Evolutionary conservation across 768 basidiomycete genomes (phyloP).

Genomic region (Leccinum sublutescens): DNA sequence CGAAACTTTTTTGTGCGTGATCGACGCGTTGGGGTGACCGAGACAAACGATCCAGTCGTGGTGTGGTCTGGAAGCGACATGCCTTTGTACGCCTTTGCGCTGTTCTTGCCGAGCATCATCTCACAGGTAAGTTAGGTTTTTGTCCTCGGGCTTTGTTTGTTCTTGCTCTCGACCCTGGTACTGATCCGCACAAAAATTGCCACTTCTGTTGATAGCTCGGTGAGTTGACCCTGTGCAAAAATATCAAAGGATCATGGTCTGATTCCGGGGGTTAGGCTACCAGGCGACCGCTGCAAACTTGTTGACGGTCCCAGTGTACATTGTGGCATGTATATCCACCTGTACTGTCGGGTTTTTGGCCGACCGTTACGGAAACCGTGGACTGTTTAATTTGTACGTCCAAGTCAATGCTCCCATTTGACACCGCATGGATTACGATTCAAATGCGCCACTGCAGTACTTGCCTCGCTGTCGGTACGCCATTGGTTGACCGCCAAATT

Average conservation of each 20-base stretch:
- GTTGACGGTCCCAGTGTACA: conserved; percentile 75
- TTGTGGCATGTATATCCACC: conserved; percentile 64
- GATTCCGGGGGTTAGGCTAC: conserved; percentile 43
- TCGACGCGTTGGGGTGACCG: neutral
- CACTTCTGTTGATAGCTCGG: conserved; percentile 36
- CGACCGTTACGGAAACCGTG: conserved; percentile 59
- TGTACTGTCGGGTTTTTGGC: conserved; percentile 62
- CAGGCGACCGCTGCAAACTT: conserved; percentile 72
- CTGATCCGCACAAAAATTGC: neutral
- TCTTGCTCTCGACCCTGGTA: neutral
- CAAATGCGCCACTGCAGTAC: conserved; percentile 10
- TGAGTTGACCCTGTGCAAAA: no score
- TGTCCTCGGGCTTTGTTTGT: neutral
- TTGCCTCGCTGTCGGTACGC: conserved; percentile 29
- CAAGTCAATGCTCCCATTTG: neutral
- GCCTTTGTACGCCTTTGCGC: conserved; percentile 75
- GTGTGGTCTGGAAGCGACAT: conserved; percentile 56
- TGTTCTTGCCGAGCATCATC: conserved; percentile 81
- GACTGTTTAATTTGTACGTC: conserved; percentile 61
- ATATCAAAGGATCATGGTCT: neutral
- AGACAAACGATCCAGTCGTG: conserved; percentile 44
- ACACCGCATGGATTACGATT: conserved; percentile 1
- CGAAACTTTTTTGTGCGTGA: neutral
- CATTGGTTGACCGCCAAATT: neutral
- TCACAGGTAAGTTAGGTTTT: conserved; percentile 44